Evolutionary conservation across 2,329 filamentous ascomycete species (phyloP).

Genomic region (Monilinia fructigena): DNA sequence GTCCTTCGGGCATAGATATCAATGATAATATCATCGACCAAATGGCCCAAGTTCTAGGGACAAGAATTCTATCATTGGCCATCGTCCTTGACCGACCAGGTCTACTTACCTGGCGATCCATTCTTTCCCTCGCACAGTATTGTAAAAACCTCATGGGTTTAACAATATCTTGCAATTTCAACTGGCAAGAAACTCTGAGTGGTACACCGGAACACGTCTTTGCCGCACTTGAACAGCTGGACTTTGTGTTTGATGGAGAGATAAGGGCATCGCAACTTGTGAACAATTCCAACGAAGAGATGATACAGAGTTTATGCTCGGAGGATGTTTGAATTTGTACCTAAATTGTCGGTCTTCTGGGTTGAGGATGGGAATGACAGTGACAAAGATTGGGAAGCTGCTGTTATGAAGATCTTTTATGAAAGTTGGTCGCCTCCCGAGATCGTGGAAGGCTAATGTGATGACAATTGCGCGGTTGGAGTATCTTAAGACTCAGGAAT

Average conservation of each 20-base stretch:
- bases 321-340: not conserved
- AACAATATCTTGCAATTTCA: not conserved
- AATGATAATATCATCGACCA: not conserved
- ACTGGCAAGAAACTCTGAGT: conserved; percentile 5
- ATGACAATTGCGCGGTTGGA: not conserved
- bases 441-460: not conserved
- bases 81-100: not conserved
- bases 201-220: not conserved
- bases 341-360: not conserved
- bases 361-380: not conserved
- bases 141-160: conserved; percentile 1
- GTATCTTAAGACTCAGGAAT: not conserved
- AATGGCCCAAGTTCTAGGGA: not conserved
- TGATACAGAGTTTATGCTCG: not conserved
- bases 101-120: not conserved
- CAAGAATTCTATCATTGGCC: not conserved
- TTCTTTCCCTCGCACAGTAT: conserved; percentile 1
- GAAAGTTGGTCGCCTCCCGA: not conserved
- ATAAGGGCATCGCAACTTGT: not conserved
- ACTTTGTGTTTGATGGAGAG: not conserved
- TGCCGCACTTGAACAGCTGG: not conserved
- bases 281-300: no score
- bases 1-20: not conserved
- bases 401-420: not conserved
- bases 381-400: not conserved